A percentile compares a stretch with the other conserved stretches of the same genome.
Conservation (phyloP, 768 basidiomycete genomes). For the Fistulinella prunicolor region DNA sequence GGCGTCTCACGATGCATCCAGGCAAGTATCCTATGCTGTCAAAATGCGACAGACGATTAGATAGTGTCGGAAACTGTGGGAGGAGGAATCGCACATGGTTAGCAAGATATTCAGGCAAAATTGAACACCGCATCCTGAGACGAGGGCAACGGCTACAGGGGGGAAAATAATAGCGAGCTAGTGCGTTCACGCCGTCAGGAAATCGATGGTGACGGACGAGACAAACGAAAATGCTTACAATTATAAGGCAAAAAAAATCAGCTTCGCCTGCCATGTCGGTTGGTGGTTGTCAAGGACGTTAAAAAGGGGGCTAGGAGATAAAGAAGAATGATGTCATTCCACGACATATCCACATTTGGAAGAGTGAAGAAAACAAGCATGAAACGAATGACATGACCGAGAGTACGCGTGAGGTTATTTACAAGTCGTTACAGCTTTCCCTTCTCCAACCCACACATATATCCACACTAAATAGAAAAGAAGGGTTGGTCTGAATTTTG, state of each 20-base stretch:
- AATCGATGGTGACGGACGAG: background rate
- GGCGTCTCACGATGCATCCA: constrained; percentile 51
- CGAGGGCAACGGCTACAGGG: constrained; percentile 68
- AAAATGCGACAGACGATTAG: too few species aligned
- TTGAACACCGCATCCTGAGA: constrained; percentile 81
- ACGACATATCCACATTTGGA: constrained; percentile 14
- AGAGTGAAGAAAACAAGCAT: constrained; percentile 9
- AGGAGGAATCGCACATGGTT: constrained; percentile 56
- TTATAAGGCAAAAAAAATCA: constrained; percentile 5
- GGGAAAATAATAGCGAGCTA: constrained; percentile 77
- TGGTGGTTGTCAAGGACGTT: background rate
- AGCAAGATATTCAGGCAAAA: constrained; percentile 77
- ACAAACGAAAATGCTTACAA: constrained; percentile 1
- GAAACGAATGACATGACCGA: constrained; percentile 9
- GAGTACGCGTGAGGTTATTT: constrained; percentile 4
- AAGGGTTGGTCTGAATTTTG: constrained; percentile 70
- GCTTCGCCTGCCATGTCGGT: constrained; percentile 16
- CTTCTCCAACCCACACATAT: constrained; percentile 3
- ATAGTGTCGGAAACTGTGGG: background rate
- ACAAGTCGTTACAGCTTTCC: constrained; percentile 6
- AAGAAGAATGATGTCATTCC: constrained; percentile 24
- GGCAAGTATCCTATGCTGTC: constrained; percentile 71
- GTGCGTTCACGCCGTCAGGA: too few species aligned
- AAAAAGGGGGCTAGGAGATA: background rate
- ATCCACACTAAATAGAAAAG: constrained; percentile 57